A percentile compares a stretch with the other conserved stretches of the same genome.
Conservation (phyloP, 805 yeast genomes). For the Candida ulmi region DNA sequence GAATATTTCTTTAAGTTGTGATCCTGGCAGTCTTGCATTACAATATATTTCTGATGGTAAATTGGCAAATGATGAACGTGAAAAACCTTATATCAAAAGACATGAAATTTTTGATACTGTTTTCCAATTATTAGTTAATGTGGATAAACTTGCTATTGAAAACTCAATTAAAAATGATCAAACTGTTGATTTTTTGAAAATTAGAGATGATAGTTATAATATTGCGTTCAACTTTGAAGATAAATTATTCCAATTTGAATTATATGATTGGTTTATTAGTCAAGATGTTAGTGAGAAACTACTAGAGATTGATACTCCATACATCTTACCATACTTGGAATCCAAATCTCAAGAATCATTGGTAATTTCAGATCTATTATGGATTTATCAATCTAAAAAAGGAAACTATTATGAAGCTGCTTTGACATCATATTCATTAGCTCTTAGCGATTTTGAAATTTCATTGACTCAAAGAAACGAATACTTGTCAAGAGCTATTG, state of each 20-base stretch:
- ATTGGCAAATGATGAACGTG: slow-evolving; percentile 45
- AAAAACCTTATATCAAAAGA: slow-evolving; percentile 45
- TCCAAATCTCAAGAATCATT: slow-evolving; percentile 59
- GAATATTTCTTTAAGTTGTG: slow-evolving; percentile 67
- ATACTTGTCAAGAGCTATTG: slow-evolving; percentile 85
- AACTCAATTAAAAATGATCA: slow-evolving; percentile 14
- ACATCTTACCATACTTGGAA: slow-evolving; percentile 68
- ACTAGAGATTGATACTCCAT: slow-evolving; percentile 77
- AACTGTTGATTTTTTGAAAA: slow-evolving; percentile 33
- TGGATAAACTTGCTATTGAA: slow-evolving; percentile 59
- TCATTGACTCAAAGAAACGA: slow-evolving; percentile 74
- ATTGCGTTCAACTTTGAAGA: slow-evolving; percentile 72
- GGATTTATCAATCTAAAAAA: slow-evolving; percentile 85
- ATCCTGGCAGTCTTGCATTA: slow-evolving; percentile 51
- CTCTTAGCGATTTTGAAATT: slow-evolving; percentile 68
- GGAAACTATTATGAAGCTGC: slow-evolving; percentile 83
- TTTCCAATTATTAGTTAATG: slow-evolving; percentile 66
- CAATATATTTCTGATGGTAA: slow-evolving; percentile 51
- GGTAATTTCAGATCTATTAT: slow-evolving; percentile 73
- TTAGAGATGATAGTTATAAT: slow-evolving; percentile 68
- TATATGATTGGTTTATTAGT: slow-evolving; percentile 86
- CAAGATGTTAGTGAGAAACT: slow-evolving; percentile 75
- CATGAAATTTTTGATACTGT: slow-evolving; percentile 62
- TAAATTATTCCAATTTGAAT: slow-evolving; percentile 82
- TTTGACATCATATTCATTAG: slow-evolving; percentile 62